Percentiles rank a stretch among this genome's conserved stretches.
These are phyloP conservation scores for Dendrostoma leiphaemia DNA, from an alignment of 2,329 filamentous ascomycete genomes.

Conservation along the genomic window DNA sequence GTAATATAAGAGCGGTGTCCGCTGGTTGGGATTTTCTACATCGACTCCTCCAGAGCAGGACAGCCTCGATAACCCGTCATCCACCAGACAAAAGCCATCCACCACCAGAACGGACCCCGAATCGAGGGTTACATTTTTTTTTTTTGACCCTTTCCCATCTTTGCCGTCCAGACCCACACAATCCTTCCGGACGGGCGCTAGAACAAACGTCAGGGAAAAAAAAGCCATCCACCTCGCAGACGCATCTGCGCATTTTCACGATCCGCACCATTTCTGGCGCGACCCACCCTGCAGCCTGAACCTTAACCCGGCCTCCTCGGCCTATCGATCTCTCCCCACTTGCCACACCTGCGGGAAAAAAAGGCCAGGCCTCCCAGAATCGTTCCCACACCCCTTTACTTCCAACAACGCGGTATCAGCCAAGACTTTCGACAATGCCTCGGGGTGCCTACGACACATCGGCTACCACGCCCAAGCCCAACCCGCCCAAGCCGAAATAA, in stretches of 20 bases:
- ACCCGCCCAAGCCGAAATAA: constrained; percentile 20
- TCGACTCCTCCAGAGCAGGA: not conserved
- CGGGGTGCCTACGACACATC: constrained; percentile 19
- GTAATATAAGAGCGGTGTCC: constrained; percentile 11
- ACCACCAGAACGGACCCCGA: not conserved
- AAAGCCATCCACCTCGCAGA: constrained; percentile 5
- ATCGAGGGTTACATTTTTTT: not conserved
- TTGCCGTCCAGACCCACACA: not conserved
- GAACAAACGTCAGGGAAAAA: constrained; percentile 12
- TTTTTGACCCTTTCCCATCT: too few species aligned
- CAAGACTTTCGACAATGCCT: constrained; percentile 9
- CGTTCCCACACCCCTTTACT: not conserved
- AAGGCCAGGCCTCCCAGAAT: not conserved
- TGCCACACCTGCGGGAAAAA: too few species aligned
- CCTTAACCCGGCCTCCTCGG: too few species aligned
- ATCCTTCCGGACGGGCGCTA: constrained; percentile 10
- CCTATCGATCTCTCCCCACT: too few species aligned
- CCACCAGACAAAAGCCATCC: not conserved
- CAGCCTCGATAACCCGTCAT: not conserved
- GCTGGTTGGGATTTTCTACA: constrained; percentile 1
- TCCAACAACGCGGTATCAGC: not conserved
- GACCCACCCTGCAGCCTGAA: not conserved
- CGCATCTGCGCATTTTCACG: not conserved
- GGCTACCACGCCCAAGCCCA: constrained; percentile 17
- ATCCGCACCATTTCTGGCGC: constrained; percentile 1